Conservation (phyloP, 176 grass and related monocot species). For the Phyllostachys edulis region DNA sequence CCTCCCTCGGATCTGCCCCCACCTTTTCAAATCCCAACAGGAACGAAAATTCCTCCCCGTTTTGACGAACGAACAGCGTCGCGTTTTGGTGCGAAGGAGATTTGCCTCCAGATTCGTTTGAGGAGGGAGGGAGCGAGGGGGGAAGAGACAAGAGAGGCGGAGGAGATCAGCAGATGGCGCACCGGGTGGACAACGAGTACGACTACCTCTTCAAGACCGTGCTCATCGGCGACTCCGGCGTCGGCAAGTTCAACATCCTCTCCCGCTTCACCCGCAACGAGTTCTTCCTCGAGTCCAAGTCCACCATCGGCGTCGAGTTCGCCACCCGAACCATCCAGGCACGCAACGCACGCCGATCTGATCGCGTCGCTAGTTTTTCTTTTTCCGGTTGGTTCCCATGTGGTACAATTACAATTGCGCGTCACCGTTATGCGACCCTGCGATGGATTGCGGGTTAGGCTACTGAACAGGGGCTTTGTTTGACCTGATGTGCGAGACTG, state of each 20-base stretch:
- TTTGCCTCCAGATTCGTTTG: background rate
- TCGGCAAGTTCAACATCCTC: slow-evolving; percentile 85
- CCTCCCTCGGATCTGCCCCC: slow-evolving; percentile 22
- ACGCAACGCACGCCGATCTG: background rate
- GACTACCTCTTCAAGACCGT: slow-evolving; percentile 97
- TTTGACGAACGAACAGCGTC: slow-evolving; percentile 16
- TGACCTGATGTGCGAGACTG: background rate
- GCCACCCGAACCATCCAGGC: slow-evolving; percentile 69
- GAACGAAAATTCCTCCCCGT: slow-evolving; percentile 19
- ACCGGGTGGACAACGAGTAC: slow-evolving; percentile 71
- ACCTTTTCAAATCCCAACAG: background rate
- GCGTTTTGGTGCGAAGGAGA: background rate
- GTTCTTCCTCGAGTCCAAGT: slow-evolving; percentile 92
- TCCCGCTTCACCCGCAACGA: slow-evolving; percentile 87
- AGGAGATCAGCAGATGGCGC: slow-evolving; percentile 37
- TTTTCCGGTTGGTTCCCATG: background rate
- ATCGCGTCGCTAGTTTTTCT: background rate
- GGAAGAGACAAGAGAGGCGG: background rate
- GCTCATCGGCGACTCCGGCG: slow-evolving; percentile 85
- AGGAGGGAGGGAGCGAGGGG: background rate
- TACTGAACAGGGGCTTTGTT: background rate
- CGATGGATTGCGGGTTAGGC: background rate
- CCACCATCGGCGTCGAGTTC: slow-evolving; percentile 93
- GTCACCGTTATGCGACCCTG: background rate
- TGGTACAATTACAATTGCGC: background rate